phyloP scores from a whole-genome alignment of 2,329 filamentous ascomycete genomes.

The Fusarium sp. region DNA sequence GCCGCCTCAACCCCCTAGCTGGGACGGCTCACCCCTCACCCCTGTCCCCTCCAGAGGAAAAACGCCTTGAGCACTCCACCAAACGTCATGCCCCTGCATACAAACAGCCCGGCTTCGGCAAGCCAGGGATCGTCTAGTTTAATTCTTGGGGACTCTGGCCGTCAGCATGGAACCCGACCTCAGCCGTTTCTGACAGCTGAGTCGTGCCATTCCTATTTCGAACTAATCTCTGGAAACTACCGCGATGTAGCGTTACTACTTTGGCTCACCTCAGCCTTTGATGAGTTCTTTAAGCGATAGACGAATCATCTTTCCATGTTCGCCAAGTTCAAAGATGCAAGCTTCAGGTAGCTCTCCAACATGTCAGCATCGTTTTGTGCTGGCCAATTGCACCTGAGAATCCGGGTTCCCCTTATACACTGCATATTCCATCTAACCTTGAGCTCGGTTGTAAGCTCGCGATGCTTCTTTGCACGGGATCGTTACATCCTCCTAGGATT shows the following conservation, averaged over 20 bases:
- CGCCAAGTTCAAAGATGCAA: background rate
- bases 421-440: constrained; percentile 2
- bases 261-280: constrained; percentile 24
- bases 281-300: background rate
- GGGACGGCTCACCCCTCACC: constrained; percentile 1
- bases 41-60: background rate
- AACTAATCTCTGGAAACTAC: background rate
- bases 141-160: constrained; percentile 16
- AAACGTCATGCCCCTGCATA: constrained; percentile 25
- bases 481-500: constrained; percentile 13
- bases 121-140: constrained; percentile 8
- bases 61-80: constrained; percentile 33
- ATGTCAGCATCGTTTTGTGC: constrained; percentile 4
- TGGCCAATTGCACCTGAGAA: constrained; percentile 14
- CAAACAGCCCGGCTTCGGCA: constrained; percentile 2
- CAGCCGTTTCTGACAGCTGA: constrained; percentile 20
- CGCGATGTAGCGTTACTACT: background rate
- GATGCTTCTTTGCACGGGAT: background rate
- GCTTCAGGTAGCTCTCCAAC: constrained; percentile 2
- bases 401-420: background rate
- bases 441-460: constrained; percentile 5
- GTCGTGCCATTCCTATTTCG: background rate
- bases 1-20: background rate
- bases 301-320: constrained; percentile 11
- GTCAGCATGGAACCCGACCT: constrained; percentile 9